Evolutionary conservation across 2,329 filamentous ascomycete species (phyloP).

Genomic region (Pseudocercospora macadamiae): DNA sequence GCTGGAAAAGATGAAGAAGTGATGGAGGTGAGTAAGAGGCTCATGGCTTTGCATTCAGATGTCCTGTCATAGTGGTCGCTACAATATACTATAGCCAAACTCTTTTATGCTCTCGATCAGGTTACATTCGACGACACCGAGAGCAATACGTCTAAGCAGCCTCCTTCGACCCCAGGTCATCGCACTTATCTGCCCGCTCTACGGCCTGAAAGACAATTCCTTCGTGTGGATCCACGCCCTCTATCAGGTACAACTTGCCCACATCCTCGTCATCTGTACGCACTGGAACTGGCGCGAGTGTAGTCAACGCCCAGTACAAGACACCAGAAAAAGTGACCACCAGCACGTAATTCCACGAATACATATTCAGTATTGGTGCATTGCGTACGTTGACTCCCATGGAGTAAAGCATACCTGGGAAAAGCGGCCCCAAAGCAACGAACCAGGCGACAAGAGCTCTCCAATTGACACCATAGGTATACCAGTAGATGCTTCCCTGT

Average conservation of each 20-base stretch:
- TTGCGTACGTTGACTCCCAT: not conserved
- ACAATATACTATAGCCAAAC: no score
- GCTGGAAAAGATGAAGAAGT: not conserved
- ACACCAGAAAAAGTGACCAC: conserved; percentile 8
- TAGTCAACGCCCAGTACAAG: conserved; percentile 7
- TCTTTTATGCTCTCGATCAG: no score
- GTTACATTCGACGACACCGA: no score
- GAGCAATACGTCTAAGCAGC: not conserved
- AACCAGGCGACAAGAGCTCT: conserved; percentile 8
- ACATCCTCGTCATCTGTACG: conserved; percentile 8
- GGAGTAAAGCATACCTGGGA: not conserved
- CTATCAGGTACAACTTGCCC: conserved; percentile 11
- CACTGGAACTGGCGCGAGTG: conserved; percentile 2
- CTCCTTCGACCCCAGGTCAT: not conserved
- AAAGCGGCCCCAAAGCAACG: not conserved
- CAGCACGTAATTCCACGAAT: conserved; percentile 14
- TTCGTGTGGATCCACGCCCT: not conserved
- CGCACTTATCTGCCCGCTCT: not conserved
- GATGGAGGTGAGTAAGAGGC: not conserved
- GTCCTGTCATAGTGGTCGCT: no score
- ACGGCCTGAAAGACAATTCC: not conserved
- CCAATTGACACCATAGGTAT: conserved; percentile 9
- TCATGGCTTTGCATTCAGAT: not conserved
- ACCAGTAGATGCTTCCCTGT: conserved; percentile 7
- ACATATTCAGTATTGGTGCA: conserved; percentile 6